A percentile compares a stretch with the other conserved stretches of the same genome.
Evolutionary conservation across 176 grass and related monocot genomes (phyloP).

Genomic region (Eragrostis curvula): DNA sequence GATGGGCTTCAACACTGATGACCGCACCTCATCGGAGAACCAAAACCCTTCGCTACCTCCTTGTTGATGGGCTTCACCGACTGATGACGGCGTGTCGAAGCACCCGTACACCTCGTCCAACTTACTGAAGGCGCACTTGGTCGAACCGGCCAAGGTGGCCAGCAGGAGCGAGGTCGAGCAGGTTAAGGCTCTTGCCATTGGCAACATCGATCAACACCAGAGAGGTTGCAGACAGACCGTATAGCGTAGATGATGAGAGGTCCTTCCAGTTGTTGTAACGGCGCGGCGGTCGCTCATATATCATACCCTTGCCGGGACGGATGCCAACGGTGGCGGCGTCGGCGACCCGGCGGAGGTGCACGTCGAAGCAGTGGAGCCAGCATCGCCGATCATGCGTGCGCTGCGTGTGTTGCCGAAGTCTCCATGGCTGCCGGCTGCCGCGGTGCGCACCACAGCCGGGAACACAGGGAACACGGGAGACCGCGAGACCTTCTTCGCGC

Average conservation of each 20-base stretch:
- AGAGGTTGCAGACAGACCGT: slow-evolving; percentile 83
- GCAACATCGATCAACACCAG: slow-evolving; percentile 78
- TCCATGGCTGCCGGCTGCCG: no score
- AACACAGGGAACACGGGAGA: no score
- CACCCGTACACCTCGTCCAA: slow-evolving; percentile 73
- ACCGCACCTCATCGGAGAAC: slow-evolving; percentile 89
- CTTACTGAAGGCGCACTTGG: slow-evolving; percentile 88
- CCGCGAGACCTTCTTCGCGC: no score
- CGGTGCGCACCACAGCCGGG: no score
- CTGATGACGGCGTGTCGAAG: no score
- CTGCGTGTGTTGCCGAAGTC: no score
- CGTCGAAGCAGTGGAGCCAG: slow-evolving; percentile 68
- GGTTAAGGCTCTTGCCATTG: slow-evolving; percentile 84
- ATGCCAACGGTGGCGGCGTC: slow-evolving; percentile 65
- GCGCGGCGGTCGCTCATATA: slow-evolving; percentile 80
- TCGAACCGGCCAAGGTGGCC: slow-evolving; percentile 86
- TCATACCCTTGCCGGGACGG: slow-evolving; percentile 73
- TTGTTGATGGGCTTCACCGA: slow-evolving; percentile 43
- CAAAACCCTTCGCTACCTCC: slow-evolving; percentile 92
- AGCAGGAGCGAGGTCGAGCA: slow-evolving; percentile 83
- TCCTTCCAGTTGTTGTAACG: slow-evolving; percentile 87
- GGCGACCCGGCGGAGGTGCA: slow-evolving; percentile 64
- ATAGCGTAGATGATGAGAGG: slow-evolving; percentile 80
- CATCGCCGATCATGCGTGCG: no score
- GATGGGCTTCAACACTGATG: slow-evolving; percentile 74